Conservation (phyloP, 23 red algal species). For the Cyanidium caldarium region DNA sequence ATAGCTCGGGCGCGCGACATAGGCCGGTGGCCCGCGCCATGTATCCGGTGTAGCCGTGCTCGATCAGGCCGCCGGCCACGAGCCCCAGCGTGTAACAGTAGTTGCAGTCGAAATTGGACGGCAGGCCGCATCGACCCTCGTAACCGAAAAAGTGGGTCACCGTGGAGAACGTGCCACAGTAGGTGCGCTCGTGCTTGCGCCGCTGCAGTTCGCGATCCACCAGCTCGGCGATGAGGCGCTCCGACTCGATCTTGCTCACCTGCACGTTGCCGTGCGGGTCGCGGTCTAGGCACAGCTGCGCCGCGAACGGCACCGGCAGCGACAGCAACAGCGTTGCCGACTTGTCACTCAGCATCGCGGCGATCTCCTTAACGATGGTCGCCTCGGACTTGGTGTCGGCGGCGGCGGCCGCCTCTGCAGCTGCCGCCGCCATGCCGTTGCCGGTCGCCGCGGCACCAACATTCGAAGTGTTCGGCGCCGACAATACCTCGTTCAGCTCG, state of each 20-base stretch:
- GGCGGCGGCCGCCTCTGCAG: not conserved
- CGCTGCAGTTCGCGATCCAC: constrained; percentile 28
- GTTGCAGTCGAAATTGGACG: constrained; percentile 91
- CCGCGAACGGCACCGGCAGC: constrained; percentile 45
- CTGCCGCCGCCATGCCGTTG: not conserved
- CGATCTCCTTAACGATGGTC: constrained; percentile 9
- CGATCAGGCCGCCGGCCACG: constrained; percentile 65
- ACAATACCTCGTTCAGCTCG: constrained; percentile 76
- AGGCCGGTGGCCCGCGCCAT: constrained; percentile 53
- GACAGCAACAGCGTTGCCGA: constrained; percentile 34
- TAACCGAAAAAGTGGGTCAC: constrained; percentile 86
- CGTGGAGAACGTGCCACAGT: constrained; percentile 43
- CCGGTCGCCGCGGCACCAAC: not conserved
- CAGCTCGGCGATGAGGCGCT: constrained; percentile 79
- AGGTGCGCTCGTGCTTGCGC: constrained; percentile 42
- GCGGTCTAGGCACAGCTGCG: constrained; percentile 78
- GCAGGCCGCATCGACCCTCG: constrained; percentile 74
- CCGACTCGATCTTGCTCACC: constrained; percentile 87
- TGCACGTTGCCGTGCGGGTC: constrained; percentile 97
- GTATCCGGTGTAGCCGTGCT: constrained; percentile 53
- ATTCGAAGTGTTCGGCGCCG: no score
- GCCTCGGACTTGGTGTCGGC: not conserved
- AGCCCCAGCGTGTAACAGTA: constrained; percentile 81
- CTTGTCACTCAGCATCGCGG: constrained; percentile 12
- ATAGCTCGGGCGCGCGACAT: constrained; percentile 52